Percentiles rank a stretch among this genome's conserved stretches.
Conservation (phyloP, 208 protist species). For the Acanthamoeba triangularis region DNA sequence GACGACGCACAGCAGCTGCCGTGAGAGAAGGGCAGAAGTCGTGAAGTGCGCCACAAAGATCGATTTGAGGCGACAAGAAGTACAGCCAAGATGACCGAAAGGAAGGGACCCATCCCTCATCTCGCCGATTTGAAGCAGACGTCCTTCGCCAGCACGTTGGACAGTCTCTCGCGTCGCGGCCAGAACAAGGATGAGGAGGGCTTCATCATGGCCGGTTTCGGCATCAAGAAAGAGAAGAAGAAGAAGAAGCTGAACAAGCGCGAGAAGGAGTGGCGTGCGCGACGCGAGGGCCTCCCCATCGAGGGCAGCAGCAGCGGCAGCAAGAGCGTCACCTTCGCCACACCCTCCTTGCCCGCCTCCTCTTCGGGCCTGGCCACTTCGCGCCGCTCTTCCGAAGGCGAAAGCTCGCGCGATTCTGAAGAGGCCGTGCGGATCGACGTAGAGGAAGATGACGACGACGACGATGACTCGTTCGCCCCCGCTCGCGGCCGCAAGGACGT, state of each 20-base stretch:
- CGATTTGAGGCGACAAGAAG: too few relatives aligned
- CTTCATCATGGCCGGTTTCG: slow-evolving; percentile 62
- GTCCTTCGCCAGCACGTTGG: slow-evolving; percentile 63
- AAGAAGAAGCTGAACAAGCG: slow-evolving; percentile 75
- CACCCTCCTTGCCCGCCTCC: too few relatives aligned
- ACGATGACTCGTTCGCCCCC: slow-evolving; percentile 43
- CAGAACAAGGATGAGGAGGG: slow-evolving; percentile 50
- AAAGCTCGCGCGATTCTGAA: neutral
- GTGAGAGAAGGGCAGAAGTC: neutral
- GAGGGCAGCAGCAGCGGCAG: neutral
- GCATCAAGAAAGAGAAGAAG: slow-evolving; percentile 65
- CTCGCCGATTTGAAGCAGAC: slow-evolving; percentile 64
- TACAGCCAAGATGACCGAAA: neutral
- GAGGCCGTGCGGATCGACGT: slow-evolving; percentile 40
- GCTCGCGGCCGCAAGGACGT: slow-evolving; percentile 50
- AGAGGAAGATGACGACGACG: slow-evolving; percentile 22
- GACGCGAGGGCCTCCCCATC: slow-evolving; percentile 39
- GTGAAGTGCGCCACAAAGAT: too few relatives aligned
- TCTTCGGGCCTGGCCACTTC: neutral
- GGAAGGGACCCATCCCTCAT: slow-evolving; percentile 63
- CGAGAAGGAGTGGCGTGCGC: slow-evolving; percentile 63
- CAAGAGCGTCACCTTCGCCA: slow-evolving; percentile 9
- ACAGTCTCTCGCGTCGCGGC: slow-evolving; percentile 25
- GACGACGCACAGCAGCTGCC: neutral
- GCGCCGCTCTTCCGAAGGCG: neutral